Percentiles rank a stretch among this genome's conserved stretches.
These are phyloP conservation scores for Microdochium paspali DNA, from an alignment of 2,329 filamentous ascomycete genomes.

Conservation along the genomic window DNA sequence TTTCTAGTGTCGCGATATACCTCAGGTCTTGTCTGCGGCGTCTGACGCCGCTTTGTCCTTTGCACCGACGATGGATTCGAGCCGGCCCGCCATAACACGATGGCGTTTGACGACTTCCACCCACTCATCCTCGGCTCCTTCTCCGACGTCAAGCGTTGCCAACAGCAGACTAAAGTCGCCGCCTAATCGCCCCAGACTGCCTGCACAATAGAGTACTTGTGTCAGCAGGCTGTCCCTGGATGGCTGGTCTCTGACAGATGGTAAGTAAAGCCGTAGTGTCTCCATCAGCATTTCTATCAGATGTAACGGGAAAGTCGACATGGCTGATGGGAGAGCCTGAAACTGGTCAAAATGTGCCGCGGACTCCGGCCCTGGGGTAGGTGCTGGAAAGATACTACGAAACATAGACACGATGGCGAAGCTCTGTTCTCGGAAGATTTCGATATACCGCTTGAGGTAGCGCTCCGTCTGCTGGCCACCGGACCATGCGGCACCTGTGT, in stretches of 20 bases:
- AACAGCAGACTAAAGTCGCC: slow-evolving; percentile 90
- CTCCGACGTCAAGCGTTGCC: slow-evolving; percentile 44
- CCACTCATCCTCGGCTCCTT: slow-evolving; percentile 59
- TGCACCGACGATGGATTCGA: slow-evolving; percentile 59
- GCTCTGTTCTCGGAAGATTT: slow-evolving; percentile 95
- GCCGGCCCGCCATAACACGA: slow-evolving; percentile 68
- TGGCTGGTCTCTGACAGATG: slow-evolving; percentile 69
- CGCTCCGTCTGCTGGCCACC: slow-evolving; percentile 87
- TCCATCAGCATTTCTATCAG: slow-evolving; percentile 73
- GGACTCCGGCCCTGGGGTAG: slow-evolving; percentile 6
- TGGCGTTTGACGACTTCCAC: slow-evolving; percentile 84
- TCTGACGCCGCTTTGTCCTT: slow-evolving; percentile 24
- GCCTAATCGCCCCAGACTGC: slow-evolving; percentile 79
- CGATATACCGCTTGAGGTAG: slow-evolving; percentile 90
- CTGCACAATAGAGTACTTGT: slow-evolving; percentile 87
- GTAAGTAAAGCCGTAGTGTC: slow-evolving; percentile 67
- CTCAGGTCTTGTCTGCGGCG: slow-evolving; percentile 5
- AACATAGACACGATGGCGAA: slow-evolving; percentile 95
- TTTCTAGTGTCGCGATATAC: background rate
- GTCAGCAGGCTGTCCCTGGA: slow-evolving; percentile 80
- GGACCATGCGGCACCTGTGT: slow-evolving; percentile 39
- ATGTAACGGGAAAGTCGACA: slow-evolving; percentile 78
- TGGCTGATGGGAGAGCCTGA: slow-evolving; percentile 60
- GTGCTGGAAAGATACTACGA: slow-evolving; percentile 69
- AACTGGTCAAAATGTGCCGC: slow-evolving; percentile 21